These are phyloP conservation scores for Pichia californica DNA, from an alignment of 805 yeast genomes.

Conservation along the genomic window DNA sequence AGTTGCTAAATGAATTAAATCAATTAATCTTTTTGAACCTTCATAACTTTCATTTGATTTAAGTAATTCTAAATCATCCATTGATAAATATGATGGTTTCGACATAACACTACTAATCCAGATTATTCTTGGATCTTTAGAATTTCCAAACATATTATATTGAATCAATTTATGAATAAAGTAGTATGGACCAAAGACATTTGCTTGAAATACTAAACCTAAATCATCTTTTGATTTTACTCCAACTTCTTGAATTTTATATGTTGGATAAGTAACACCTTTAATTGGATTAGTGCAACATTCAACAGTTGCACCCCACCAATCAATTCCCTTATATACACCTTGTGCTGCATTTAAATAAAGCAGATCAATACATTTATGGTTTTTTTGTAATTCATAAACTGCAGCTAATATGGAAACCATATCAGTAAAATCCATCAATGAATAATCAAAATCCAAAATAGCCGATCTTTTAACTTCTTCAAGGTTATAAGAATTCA, in stretches of 20 bases:
- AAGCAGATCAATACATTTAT: constrained; percentile 64
- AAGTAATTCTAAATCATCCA: constrained; percentile 68
- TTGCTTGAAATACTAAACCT: constrained; percentile 89
- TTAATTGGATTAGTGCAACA: constrained; percentile 59
- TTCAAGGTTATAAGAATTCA: constrained; percentile 38
- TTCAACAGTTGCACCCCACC: constrained; percentile 71
- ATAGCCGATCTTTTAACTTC: constrained; percentile 40
- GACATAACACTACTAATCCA: constrained; percentile 90
- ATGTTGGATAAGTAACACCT: constrained; percentile 84
- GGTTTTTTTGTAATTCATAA: constrained; percentile 60
- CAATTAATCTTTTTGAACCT: constrained; percentile 85
- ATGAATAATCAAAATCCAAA: constrained; percentile 78
- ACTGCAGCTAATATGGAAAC: constrained; percentile 72
- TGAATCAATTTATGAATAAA: constrained; percentile 60
- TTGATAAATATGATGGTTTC: constrained; percentile 63
- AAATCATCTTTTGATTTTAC: constrained; percentile 68
- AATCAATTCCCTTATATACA: constrained; percentile 79
- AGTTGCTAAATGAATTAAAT: constrained; percentile 71
- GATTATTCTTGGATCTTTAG: constrained; percentile 51
- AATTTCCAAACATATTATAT: constrained; percentile 34
- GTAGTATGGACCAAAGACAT: constrained; percentile 94
- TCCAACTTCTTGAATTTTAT: constrained; percentile 77
- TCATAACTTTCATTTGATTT: constrained; percentile 69
- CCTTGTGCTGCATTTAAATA: constrained; percentile 90
- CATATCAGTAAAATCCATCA: constrained; percentile 90